Percentiles rank a stretch among this genome's conserved stretches.
Conservation (phyloP, 345 rosid genomes). For the Populus tremula region DNA sequence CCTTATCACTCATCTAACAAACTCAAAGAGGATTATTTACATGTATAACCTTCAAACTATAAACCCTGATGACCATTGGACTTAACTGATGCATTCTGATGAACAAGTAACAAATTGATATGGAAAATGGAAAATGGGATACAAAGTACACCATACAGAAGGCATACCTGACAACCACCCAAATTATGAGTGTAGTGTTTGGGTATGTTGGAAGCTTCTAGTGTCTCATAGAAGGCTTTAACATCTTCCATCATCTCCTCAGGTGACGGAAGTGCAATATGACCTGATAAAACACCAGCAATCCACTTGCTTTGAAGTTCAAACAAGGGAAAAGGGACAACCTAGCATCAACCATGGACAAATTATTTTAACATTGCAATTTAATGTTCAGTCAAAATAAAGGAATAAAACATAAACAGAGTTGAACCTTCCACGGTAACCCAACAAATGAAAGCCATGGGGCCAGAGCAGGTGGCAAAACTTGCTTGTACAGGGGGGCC, state of each 20-base stretch:
- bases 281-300: constrained; percentile 73
- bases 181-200: constrained; percentile 60
- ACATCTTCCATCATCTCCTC: constrained; percentile 68
- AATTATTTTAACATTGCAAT: not conserved
- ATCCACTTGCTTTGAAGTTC: constrained; percentile 92
- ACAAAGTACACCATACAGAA: not conserved
- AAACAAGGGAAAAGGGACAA: constrained; percentile 55
- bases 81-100: not conserved
- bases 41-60: not conserved
- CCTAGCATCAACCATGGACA: constrained; percentile 33
- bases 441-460: constrained; percentile 86
- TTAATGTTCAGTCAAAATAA: not conserved
- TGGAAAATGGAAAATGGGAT: not conserved
- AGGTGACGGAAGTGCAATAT: constrained; percentile 52
- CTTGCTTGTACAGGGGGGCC: constrained; percentile 72
- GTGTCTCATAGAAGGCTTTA: constrained; percentile 44
- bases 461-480: constrained; percentile 67
- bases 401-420: constrained; percentile 4
- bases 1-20: not conserved
- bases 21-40: not conserved
- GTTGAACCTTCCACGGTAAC: constrained; percentile 65
- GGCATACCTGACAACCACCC: constrained; percentile 46
- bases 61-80: not conserved
- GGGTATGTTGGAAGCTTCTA: constrained; percentile 55
- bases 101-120: not conserved